Evolutionary conservation across 2,329 filamentous ascomycete genomes (phyloP), one percentile per base, ranked within the genome.

Genomic region (Aspergillus calidoustus): DNA sequence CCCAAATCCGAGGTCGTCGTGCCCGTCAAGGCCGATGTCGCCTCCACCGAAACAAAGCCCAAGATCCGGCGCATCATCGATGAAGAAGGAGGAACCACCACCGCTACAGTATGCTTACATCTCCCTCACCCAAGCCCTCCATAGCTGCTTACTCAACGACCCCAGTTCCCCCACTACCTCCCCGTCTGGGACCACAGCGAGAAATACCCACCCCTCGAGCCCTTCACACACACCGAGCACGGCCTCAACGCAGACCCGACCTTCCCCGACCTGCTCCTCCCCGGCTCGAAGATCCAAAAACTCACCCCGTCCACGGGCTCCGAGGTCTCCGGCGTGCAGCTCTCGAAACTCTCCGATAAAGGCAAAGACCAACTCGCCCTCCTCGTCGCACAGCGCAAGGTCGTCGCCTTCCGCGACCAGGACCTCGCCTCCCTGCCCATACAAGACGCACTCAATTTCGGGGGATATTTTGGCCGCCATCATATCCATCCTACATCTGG

Each of bases 401-500:
- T 75, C 5, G 73, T 75, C 3, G 69, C 59, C 5, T 70, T 71
- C 46, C 57, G 66, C 46, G 83, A 87, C 69, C 91, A 93, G 70
- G 89, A 92, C 71, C 85, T 89, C 66, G 85, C 86, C 44, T 81
- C 90, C 66, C 81, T 92, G 9, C 84, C 89, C 7, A 92, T 93
- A 69, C 73, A 84, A 25, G 83, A 91, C 3, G 90, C 89, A 2
- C 81, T 92, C 44, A 82, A 88, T 19, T 88, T 87, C 66, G 90
- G 87, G 51, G 83, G 84, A 52, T 92, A 93, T 78, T 94, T 92
- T 71, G 91, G 91, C 48, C 87, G 90, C 6, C 89, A 90, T 68
- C 91, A 95, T 78, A 91, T 94, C 62, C 91, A 94, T 69, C 91
- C 90, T 2, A 91, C 90, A 0, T 90, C 87, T 0, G 91, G 91